Evolutionary conservation across 2,329 filamentous ascomycete species (phyloP), one percentile per base, ranked within the genome.

Genomic region (Colletotrichum gloeosporioides): DNA sequence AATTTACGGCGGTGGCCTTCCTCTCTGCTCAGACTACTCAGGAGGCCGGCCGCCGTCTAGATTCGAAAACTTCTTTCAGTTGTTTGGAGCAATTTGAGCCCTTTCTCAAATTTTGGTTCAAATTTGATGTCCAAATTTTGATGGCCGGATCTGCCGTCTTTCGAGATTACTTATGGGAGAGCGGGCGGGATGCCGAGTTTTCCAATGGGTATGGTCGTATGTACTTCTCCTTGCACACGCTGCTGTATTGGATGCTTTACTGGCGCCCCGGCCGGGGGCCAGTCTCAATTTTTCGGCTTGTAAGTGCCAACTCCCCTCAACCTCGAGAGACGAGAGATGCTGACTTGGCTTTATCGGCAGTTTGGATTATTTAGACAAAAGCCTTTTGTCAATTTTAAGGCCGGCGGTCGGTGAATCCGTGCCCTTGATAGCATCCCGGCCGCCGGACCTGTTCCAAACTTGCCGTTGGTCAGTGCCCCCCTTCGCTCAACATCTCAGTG

Each of bases 91-190:
- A 44, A 44, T 44, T n/a, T 44, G 39, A n/a, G 18, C 18, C 0
- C 2, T 3, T 3, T 18, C 18, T 44, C 39, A 18, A 44, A 10
- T 5, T 0, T 44, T 10, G 16, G 36, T 39, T 39, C 36, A 44
- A 44, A 44, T 44, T 39, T 39, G 36, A 39, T 5, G 16, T 39
- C 8, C 8, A 39, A 39, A 39, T 18, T 44, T 44, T 44, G 18
- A 44, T 44, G 44, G n/a, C n/a, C n/a, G 10, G 44, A 8, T 49
- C 44, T 49, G n/a, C 44, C 2, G 44, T 12, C 1, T 49, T 22
- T 49, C 1, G 12, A 22, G 1, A 49, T 22, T 1, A 0, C 0
- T 6, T 22, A 49, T 3, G n/a, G n/a, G 2, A 22, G n/a, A 22
- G n/a, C n/a, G 44, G 44, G 55, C 44, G 44, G n/a, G 44, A 49